Conservation (phyloP, 2,329 filamentous ascomycete genomes). For the Pseudopyrenochaeta lycopersici region DNA sequence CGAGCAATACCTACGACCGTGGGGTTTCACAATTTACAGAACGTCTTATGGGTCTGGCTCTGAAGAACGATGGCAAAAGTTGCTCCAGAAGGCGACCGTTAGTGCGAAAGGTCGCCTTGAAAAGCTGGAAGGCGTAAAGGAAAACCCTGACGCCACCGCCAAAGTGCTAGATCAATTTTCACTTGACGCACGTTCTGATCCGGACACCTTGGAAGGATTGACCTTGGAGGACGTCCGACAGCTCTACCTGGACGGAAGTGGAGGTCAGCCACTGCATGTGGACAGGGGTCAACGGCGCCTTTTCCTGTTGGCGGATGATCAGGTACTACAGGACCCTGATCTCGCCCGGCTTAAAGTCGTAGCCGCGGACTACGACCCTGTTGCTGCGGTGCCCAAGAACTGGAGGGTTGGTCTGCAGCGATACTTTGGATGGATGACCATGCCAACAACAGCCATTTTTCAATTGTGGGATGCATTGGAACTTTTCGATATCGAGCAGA, state of each 20-base stretch:
- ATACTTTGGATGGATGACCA: conserved; percentile 10
- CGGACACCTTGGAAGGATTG: conserved; percentile 4
- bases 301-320: conserved; percentile 9
- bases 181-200: conserved; percentile 11
- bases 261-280: conserved; percentile 10
- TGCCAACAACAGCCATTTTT: conserved; percentile 2
- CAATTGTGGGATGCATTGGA: conserved; percentile 2
- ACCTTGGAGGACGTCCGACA: conserved; percentile 4
- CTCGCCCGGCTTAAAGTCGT: conserved; percentile 5
- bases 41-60: conserved; percentile 5
- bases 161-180: conserved; percentile 7
- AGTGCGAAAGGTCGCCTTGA: neutral
- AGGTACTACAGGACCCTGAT: conserved; percentile 6
- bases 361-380: conserved; percentile 9
- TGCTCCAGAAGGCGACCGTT: conserved; percentile 3
- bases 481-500: neutral
- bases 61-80: conserved; percentile 2
- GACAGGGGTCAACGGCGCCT: conserved; percentile 3
- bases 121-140: neutral
- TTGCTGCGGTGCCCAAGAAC: conserved; percentile 5
- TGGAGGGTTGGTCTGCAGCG: conserved; percentile 2
- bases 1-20: no score
- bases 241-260: conserved; percentile 1
- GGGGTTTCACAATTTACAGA: conserved; percentile 8
- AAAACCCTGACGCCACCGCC: neutral